Evolutionary conservation across 1,139 yeast species (phyloP), one percentile per base, ranked within the genome.

Genomic region (Scheffersomyces cryptocercus): DNA sequence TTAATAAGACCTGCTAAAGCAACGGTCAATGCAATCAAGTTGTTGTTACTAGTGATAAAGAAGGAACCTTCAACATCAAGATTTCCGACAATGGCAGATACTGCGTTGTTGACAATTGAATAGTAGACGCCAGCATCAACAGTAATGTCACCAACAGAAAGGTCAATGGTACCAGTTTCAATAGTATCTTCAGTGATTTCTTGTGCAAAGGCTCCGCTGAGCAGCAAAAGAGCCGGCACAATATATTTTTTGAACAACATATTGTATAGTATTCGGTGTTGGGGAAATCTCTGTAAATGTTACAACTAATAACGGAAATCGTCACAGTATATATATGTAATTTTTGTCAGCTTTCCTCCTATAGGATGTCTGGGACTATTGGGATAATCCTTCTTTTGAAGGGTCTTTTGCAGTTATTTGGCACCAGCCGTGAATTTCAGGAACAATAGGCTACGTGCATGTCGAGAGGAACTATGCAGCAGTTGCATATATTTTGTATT

Each of bases 71-170:
- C 45, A 16, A 46, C 54, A 16, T 37, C 39, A 14, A 53, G 43
- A 3, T 43, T 29, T 1, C 58, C 58, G 5, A 36, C 39, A 13
- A 54, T 34, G 11, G 38, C 36, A 4, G 49, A 43, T 8, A 45
- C 15, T 4, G 50, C 48, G 31, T 50, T 50, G 42, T 52, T 41
- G 24, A 54, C 43, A 26, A 54, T 43, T 10, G 57, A 51, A 42
- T 46, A 50, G 32, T 47, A 47, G 5, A 46, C 54, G 16, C 49
- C 50, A 3, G 53, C 43, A 13, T 43, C 40, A 36, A 54, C 40
- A 10, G 29, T 41, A 10, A 52, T 42, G 16, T 41, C 51, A 4
- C 51, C 55, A 36, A 45, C 35, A 7, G 12, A n/a, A 9, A 43
- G 20, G 12, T 24, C 20, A 14, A 47, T 29, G 7, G 50, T 43